Evolutionary conservation across 83 land plant genomes (phyloP).

Genomic region (Picea engelmannii): DNA sequence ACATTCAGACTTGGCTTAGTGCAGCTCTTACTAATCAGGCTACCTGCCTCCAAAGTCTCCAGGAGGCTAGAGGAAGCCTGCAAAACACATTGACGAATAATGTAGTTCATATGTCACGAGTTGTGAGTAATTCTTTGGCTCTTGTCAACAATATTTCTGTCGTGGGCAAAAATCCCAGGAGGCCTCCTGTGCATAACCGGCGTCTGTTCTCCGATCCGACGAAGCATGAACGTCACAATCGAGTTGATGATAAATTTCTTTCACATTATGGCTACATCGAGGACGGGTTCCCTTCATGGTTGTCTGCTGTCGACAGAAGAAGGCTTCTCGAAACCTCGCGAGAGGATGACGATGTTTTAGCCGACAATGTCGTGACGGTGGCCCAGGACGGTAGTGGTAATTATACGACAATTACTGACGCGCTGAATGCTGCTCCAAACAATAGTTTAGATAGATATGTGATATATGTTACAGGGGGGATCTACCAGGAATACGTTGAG

Average conservation of each 20-base stretch:
- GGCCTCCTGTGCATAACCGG: not conserved
- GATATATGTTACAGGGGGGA: no score
- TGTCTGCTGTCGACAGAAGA: not conserved
- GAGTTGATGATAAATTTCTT: not conserved
- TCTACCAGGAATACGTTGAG: no score
- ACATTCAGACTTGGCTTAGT: not conserved
- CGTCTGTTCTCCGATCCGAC: not conserved
- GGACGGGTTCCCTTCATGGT: slow-evolving; percentile 1
- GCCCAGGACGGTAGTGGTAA: not conserved
- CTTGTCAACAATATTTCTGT: not conserved
- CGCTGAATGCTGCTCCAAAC: slow-evolving; percentile 25
- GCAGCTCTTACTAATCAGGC: no score
- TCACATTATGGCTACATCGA: no score
- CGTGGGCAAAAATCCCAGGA: not conserved
- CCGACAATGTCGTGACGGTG: not conserved
- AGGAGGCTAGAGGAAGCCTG: not conserved
- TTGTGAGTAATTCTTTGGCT: not conserved
- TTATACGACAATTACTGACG: slow-evolving; percentile 21
- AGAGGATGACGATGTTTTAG: slow-evolving; percentile 19
- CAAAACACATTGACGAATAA: not conserved
- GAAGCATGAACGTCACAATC: no score
- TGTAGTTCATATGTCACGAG: not conserved
- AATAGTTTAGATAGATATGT: slow-evolving; percentile 15
- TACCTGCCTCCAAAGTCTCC: not conserved
- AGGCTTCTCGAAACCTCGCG: not conserved